Evolutionary conservation across 495 filamentous ascomycete species (phyloP).

Genomic region (Lentithecium fluviatile): DNA sequence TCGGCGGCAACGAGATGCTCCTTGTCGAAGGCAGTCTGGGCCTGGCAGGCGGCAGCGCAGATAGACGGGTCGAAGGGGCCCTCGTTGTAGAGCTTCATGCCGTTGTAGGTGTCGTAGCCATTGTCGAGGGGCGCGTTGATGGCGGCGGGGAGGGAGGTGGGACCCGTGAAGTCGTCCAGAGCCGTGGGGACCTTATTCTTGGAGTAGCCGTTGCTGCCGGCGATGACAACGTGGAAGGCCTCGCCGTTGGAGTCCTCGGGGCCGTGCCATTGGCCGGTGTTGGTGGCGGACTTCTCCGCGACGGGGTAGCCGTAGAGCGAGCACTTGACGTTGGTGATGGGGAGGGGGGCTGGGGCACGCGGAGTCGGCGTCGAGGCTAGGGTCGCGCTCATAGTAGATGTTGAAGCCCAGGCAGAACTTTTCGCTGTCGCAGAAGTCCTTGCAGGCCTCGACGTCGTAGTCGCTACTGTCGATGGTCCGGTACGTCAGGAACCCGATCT

Average conservation of each 20-base stretch:
- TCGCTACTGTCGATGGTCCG: not conserved
- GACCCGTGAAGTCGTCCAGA: constrained; percentile 38
- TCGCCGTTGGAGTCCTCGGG: constrained; percentile 5
- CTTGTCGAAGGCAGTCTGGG: constrained; percentile 44
- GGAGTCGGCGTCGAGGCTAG: not conserved
- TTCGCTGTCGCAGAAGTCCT: constrained; percentile 17
- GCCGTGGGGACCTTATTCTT: constrained; percentile 26
- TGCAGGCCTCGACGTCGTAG: constrained; percentile 22
- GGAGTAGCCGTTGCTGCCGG: constrained; percentile 28
- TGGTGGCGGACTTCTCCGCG: constrained; percentile 6
- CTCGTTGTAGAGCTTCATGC: constrained; percentile 46
- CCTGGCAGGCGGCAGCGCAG: constrained; percentile 47
- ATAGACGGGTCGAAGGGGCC: constrained; percentile 44
- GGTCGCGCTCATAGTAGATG: constrained; percentile 28
- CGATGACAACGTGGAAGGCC: constrained; percentile 31
- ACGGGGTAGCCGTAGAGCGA: constrained; percentile 25
- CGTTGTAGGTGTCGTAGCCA: constrained; percentile 44
- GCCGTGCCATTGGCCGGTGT: constrained; percentile 28
- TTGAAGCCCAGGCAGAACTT: constrained; percentile 22
- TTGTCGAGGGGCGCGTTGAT: constrained; percentile 44
- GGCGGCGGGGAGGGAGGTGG: constrained; percentile 36
- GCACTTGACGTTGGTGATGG: constrained; percentile 29
- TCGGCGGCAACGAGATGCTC: constrained; percentile 24
- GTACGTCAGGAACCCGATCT: constrained; percentile 23
- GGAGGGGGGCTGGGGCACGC: constrained; percentile 24